Conservation (phyloP, 2,329 filamentous ascomycete species). For the Elsinoe arachidis region DNA sequence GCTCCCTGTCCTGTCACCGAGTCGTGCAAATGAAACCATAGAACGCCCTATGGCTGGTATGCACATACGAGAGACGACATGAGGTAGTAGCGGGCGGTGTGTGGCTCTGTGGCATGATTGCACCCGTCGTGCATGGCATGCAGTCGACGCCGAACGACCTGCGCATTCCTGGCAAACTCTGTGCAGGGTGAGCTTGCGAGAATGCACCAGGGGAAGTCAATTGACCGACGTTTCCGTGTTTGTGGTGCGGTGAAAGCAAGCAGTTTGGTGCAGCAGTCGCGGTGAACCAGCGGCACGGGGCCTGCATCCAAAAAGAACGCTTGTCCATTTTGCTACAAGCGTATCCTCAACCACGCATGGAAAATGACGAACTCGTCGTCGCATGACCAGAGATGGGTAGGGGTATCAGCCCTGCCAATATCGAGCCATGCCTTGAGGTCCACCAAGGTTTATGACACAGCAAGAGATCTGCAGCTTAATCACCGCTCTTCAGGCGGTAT, state of each 20-base stretch:
- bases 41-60: not conserved
- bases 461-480: constrained; percentile 7
- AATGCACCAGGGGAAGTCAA: not conserved
- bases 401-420: constrained; percentile 7
- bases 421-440: not conserved
- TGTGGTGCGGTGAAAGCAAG: constrained; percentile 3
- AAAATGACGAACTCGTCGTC: constrained; percentile 4
- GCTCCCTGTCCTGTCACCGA: not conserved
- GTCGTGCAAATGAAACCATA: constrained; percentile 6
- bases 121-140: not conserved
- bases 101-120: not conserved
- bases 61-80: not conserved
- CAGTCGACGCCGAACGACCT: constrained; percentile 2
- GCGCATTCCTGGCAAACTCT: not conserved
- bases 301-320: not conserved
- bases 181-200: not conserved
- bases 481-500: not conserved
- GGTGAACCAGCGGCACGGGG: constrained; percentile 8
- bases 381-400: not conserved
- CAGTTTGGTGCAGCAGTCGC: constrained; percentile 3
- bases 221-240: constrained; percentile 1
- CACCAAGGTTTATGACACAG: not conserved
- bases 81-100: constrained; percentile 2
- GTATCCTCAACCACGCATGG: not conserved
- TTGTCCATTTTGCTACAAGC: not conserved